Conservation (phyloP, 805 yeast genomes). For the Wickerhamomyces kurtzmanii region DNA sequence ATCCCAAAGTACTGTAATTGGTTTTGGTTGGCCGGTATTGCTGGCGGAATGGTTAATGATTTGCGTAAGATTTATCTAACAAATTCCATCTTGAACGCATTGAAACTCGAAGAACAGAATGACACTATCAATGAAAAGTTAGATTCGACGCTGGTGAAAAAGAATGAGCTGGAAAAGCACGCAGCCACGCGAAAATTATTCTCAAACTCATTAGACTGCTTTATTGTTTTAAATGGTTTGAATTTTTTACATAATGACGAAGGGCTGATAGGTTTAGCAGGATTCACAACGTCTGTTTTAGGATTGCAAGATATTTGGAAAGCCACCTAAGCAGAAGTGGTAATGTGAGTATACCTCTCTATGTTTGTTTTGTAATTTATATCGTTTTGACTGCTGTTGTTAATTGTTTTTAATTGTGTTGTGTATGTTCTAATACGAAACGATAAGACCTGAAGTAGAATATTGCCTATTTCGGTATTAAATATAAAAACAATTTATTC, state of each 20-base stretch:
- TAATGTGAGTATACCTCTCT: too few relatives aligned
- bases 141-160: constrained; percentile 21
- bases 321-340: constrained; percentile 25
- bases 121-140: constrained; percentile 22
- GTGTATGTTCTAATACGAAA: too few relatives aligned
- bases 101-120: constrained; percentile 25
- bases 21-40: constrained; percentile 71
- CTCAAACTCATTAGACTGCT: constrained; percentile 69
- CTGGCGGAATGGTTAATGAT: constrained; percentile 53
- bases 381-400: constrained; percentile 1
- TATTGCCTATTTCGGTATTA: too few relatives aligned
- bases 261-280: constrained; percentile 77
- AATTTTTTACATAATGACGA: constrained; percentile 55
- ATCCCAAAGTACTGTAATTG: constrained; percentile 51
- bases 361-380: too few relatives aligned
- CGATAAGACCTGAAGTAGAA: too few relatives aligned
- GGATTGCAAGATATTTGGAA: constrained; percentile 72
- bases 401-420: too few relatives aligned
- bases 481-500: too few relatives aligned
- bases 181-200: constrained; percentile 51
- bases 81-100: constrained; percentile 10
- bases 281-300: constrained; percentile 69
- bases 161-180: constrained; percentile 32
- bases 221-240: constrained; percentile 67
- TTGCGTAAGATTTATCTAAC: constrained; percentile 42